These are phyloP conservation scores for Schizophyllum amplum DNA, from an alignment of 1,284 basidiomycete species.

Conservation along the genomic window DNA sequence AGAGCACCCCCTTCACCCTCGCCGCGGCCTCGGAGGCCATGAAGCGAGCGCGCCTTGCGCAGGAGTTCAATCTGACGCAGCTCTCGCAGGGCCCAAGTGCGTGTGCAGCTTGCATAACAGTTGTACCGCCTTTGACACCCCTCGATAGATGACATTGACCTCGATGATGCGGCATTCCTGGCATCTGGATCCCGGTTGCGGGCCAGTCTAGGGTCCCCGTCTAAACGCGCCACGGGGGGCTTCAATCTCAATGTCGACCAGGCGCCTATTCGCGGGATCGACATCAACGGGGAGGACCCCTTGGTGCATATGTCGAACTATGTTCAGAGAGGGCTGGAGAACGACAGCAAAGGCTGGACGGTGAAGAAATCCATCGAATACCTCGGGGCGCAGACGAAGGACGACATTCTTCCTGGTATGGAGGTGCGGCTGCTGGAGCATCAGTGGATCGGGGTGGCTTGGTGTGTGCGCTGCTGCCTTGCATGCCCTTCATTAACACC, in stretches of 20 bases:
- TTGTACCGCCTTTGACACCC: background rate
- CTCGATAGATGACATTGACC: background rate
- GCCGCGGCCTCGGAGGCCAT: background rate
- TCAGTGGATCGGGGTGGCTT: conserved; percentile 66
- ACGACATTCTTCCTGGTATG: conserved; percentile 51
- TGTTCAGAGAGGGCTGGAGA: conserved; percentile 48
- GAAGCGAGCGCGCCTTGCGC: background rate
- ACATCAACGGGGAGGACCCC: conserved; percentile 37
- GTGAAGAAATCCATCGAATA: conserved; percentile 42
- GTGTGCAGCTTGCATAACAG: background rate
- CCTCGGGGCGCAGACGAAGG: conserved; percentile 39
- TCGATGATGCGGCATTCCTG: background rate
- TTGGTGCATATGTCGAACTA: conserved; percentile 39
- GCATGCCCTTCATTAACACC: too few relatives aligned
- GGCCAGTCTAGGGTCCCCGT: background rate
- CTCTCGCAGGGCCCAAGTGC: background rate
- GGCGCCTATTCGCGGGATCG: conserved; percentile 33
- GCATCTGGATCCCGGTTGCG: background rate
- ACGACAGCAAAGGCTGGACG: conserved; percentile 40
- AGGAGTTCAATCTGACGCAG: background rate
- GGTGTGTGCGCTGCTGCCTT: conserved; percentile 39
- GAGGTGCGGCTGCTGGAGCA: conserved; percentile 62
- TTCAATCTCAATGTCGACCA: conserved; percentile 38
- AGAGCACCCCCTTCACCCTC: background rate
- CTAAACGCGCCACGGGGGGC: conserved; percentile 13